Evolutionary conservation across 352 stramenopile species (phyloP), one percentile per base, ranked within the genome.

Genomic region (Pythium angustatum): DNA sequence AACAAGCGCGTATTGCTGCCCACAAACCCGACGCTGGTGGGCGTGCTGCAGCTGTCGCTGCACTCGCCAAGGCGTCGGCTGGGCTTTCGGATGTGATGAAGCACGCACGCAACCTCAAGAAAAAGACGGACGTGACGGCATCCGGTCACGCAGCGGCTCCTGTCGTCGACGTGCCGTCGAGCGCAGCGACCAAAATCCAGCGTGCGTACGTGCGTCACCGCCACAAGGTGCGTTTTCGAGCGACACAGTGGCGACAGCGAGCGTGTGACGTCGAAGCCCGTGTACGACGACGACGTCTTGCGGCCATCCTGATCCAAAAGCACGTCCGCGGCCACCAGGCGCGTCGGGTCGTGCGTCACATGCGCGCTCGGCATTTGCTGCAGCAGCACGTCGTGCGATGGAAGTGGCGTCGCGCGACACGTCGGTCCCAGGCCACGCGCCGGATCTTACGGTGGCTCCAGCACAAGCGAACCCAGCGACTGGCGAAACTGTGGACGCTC

Each of bases 391-490:
- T 85, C 15, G 50, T 68, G 10, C 62, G 59, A 4, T 81, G 75
- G 65, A 83, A 79, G 55, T 82, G 75, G 76, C 59, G 50, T 41
- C 59, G 63, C 10, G 43, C 64, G 12, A 47, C 63, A 27, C 58
- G 48, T 2, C 61, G 67, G 12, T 53, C 69, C 10, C 43, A 57
- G 2, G 77, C 75, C 2, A 71, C 69, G 21, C 52, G 34, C 17
- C 70, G 61, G n/a, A 78, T 88, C 24, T 43, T 40, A 24, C 67
- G 58, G 5, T 86, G 79, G 79, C 40, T 83, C 6, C 70, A 71
- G 21, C 62, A 66, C 38, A 85, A 83, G 43, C 55, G 49, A 34
- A 64, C 64, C 5, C 68, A 78, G 48, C 71, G 50, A 7, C 43
- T 80, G 0, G 72, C 64, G 24, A 76, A 58, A 2, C 50, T 85